A percentile compares a stretch with the other conserved stretches of the same genome.
Conservation (phyloP, 2,329 filamentous ascomycete species). For the Tolypocladium capitatum region DNA sequence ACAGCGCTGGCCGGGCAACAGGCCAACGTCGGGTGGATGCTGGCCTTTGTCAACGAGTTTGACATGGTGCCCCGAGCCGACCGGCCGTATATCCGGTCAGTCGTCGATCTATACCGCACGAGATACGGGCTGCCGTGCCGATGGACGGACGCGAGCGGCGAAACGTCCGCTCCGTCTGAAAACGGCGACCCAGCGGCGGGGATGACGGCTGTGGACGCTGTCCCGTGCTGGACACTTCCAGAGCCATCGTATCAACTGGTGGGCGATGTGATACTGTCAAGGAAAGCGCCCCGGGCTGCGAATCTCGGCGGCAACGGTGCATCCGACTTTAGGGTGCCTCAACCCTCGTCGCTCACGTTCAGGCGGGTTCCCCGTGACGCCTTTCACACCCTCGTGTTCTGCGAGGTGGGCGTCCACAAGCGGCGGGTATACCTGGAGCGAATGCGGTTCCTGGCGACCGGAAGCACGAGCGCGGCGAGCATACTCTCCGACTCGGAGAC, state of each 20-base stretch:
- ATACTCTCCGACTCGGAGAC: neutral
- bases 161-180: no score
- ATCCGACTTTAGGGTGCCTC: neutral
- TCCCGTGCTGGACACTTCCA: slow-evolving; percentile 2
- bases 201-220: no score
- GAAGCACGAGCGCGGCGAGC: neutral
- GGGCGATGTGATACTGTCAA: neutral
- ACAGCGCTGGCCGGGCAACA: neutral
- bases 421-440: slow-evolving; percentile 7
- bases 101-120: slow-evolving; percentile 9
- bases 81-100: slow-evolving; percentile 7
- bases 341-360: neutral
- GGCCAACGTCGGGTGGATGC: slow-evolving; percentile 1
- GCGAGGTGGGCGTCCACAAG: slow-evolving; percentile 10
- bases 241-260: neutral
- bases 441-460: neutral
- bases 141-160: neutral
- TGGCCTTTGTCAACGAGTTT: slow-evolving; percentile 10
- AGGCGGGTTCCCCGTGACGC: neutral
- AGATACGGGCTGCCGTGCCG: slow-evolving; percentile 5
- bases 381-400: slow-evolving; percentile 8
- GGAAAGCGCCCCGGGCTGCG: neutral
- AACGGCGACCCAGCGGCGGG: no score
- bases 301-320: neutral
- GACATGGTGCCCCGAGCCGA: slow-evolving; percentile 11